A percentile compares a stretch with the other conserved stretches of the same genome.
These are phyloP conservation scores for Alternaria solani DNA, from an alignment of 2,329 filamentous ascomycete genomes.

Conservation along the genomic window DNA sequence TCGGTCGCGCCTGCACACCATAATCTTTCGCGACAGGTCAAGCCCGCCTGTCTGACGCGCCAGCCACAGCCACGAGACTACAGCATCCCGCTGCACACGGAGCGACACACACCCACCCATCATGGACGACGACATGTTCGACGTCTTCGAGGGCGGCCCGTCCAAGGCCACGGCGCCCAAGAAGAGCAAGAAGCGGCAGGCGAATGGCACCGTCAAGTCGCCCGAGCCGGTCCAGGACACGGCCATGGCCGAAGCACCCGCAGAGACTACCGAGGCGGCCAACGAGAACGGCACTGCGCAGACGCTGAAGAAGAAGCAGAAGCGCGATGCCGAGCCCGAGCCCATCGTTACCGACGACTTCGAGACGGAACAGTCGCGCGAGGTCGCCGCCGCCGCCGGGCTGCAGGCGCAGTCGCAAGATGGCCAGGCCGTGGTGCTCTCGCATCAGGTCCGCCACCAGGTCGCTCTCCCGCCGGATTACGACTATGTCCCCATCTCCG, in stretches of 20 bases:
- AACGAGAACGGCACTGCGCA: slow-evolving; percentile 47
- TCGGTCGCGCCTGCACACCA: neutral
- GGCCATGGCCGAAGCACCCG: slow-evolving; percentile 55
- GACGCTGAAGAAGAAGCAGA: slow-evolving; percentile 64
- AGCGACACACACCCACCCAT: slow-evolving; percentile 12
- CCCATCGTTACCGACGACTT: slow-evolving; percentile 93
- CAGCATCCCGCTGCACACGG: neutral
- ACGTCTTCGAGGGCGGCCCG: slow-evolving; percentile 54
- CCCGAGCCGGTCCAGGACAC: slow-evolving; percentile 52
- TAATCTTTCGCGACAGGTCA: slow-evolving; percentile 1
- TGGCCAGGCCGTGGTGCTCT: slow-evolving; percentile 77
- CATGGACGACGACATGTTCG: slow-evolving; percentile 57
- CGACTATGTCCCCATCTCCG: slow-evolving; percentile 91
- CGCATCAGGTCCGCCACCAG: slow-evolving; percentile 98
- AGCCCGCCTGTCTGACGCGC: neutral
- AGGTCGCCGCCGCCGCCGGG: slow-evolving; percentile 82
- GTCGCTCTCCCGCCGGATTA: slow-evolving; percentile 94
- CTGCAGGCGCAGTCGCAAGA: slow-evolving; percentile 70
- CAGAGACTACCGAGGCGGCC: slow-evolving; percentile 37
- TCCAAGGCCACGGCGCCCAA: slow-evolving; percentile 39
- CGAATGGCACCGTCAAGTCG: slow-evolving; percentile 77
- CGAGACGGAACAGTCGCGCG: slow-evolving; percentile 91
- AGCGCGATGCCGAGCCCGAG: slow-evolving; percentile 70
- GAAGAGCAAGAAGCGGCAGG: slow-evolving; percentile 84
- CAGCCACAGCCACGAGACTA: neutral